Conservation (phyloP, 495 filamentous ascomycete species). For the Cetradonia linearis region DNA sequence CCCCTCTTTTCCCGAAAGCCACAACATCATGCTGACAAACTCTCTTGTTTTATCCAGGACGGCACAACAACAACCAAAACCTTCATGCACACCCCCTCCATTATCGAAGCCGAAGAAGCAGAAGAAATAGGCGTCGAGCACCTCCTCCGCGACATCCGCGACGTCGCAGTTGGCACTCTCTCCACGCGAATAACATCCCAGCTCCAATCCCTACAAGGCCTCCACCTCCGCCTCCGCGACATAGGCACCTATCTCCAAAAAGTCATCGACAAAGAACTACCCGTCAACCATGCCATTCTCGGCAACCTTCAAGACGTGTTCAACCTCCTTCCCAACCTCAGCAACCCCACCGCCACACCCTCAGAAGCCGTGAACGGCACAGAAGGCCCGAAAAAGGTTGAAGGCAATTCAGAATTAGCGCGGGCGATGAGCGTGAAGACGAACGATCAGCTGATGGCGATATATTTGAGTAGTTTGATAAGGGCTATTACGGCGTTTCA, state of each 20-base stretch:
- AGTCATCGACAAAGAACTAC: constrained; percentile 81
- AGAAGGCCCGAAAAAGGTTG: constrained; percentile 31
- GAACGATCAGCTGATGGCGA: constrained; percentile 96
- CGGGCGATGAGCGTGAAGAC: constrained; percentile 98
- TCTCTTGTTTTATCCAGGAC: constrained; percentile 46
- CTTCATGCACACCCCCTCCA: constrained; percentile 97
- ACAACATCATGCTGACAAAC: not conserved
- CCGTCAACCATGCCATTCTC: constrained; percentile 93
- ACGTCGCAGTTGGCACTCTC: constrained; percentile 96
- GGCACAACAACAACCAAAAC: constrained; percentile 95
- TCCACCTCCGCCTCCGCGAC: constrained; percentile 90
- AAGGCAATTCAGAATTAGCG: constrained; percentile 69
- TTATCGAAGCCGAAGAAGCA: constrained; percentile 97
- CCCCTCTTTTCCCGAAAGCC: not conserved
- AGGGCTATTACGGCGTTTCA: constrained; percentile 98
- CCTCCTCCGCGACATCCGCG: constrained; percentile 91
- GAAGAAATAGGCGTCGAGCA: constrained; percentile 99
- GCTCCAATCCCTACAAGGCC: constrained; percentile 90
- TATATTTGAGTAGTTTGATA: constrained; percentile 93
- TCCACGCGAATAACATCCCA: constrained; percentile 96
- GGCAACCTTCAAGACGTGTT: constrained; percentile 98
- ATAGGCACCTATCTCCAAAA: constrained; percentile 94
- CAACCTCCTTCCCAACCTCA: constrained; percentile 94
- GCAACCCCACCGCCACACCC: constrained; percentile 58
- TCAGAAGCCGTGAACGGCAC: constrained; percentile 29